A percentile compares a stretch with the other conserved stretches of the same genome.
Evolutionary conservation across 208 protist species (phyloP).

Genomic region (Wallacemonas rigidus): DNA sequence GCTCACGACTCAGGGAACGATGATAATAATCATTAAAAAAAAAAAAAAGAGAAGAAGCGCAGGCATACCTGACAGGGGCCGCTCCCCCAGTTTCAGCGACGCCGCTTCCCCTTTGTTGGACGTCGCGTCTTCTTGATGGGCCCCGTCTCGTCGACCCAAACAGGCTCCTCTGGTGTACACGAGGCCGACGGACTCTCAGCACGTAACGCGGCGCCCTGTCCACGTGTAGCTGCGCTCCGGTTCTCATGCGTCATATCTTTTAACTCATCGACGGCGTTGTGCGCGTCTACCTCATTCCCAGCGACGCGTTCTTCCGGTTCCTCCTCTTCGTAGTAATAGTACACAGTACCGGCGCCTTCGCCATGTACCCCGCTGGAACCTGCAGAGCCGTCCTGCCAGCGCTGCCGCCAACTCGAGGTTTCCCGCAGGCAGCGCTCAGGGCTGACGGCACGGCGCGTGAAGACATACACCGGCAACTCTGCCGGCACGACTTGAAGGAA

Average conservation of each 20-base stretch:
- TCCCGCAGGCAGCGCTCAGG: slow-evolving; percentile 50
- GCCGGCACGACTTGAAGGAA: slow-evolving; percentile 31
- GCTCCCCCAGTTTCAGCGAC: background rate
- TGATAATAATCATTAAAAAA: background rate
- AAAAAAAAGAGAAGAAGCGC: slow-evolving; percentile 14
- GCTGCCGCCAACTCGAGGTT: slow-evolving; percentile 19
- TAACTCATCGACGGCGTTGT: background rate
- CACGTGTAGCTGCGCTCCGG: background rate
- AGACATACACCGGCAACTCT: slow-evolving; percentile 67
- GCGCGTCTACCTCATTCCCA: background rate
- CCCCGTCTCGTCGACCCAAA: slow-evolving; percentile 9
- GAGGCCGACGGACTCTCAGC: background rate
- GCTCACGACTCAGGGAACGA: too few species aligned
- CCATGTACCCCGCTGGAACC: background rate
- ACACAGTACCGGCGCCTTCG: slow-evolving; percentile 14
- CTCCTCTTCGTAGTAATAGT: slow-evolving; percentile 53
- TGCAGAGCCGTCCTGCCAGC: background rate
- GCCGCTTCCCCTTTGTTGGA: background rate
- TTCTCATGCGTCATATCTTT: background rate
- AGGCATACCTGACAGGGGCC: background rate
- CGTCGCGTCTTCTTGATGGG: background rate
- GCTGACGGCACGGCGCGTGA: slow-evolving; percentile 62
- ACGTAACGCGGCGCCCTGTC: background rate
- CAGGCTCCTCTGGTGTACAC: slow-evolving; percentile 11
- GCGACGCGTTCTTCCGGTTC: slow-evolving; percentile 10